Percentiles rank a stretch among this genome's conserved stretches.
These are phyloP conservation scores for Kurtzmaniella cleridarum DNA, from an alignment of 805 yeast genomes.

Conservation along the genomic window DNA sequence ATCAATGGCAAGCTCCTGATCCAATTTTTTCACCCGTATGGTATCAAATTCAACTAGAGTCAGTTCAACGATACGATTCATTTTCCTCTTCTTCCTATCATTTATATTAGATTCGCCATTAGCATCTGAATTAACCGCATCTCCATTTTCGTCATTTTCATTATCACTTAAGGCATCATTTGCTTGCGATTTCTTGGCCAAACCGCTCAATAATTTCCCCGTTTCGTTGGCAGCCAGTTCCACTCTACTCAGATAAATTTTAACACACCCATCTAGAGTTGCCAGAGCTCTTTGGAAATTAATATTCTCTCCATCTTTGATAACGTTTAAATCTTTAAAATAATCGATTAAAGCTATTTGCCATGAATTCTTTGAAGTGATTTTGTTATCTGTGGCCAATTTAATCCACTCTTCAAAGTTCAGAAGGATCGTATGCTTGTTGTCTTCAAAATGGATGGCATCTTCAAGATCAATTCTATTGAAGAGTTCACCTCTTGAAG, in stretches of 20 bases:
- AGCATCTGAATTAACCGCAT: slow-evolving; percentile 8
- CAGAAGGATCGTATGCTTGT: slow-evolving; percentile 36
- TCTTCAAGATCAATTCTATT: slow-evolving; percentile 17
- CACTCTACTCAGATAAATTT: slow-evolving; percentile 84
- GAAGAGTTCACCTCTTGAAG: slow-evolving; percentile 3
- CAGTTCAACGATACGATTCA: slow-evolving; percentile 29
- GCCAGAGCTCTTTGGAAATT: slow-evolving; percentile 90
- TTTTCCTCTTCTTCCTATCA: slow-evolving; percentile 21
- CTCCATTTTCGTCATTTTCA: slow-evolving; percentile 15
- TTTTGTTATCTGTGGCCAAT: slow-evolving; percentile 43
- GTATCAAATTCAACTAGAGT: slow-evolving; percentile 49
- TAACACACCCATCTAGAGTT: slow-evolving; percentile 90
- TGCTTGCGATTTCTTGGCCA: slow-evolving; percentile 43
- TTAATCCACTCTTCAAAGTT: slow-evolving; percentile 47
- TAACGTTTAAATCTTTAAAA: slow-evolving; percentile 44
- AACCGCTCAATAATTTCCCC: slow-evolving; percentile 73
- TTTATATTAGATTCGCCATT: slow-evolving; percentile 16
- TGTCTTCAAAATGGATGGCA: slow-evolving; percentile 38
- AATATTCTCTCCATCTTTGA: slow-evolving; percentile 45
- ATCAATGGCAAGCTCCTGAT: slow-evolving; percentile 62
- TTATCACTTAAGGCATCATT: slow-evolving; percentile 19
- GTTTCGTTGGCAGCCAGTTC: slow-evolving; percentile 92
- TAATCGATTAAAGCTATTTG: slow-evolving; percentile 46
- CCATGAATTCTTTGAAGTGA: slow-evolving; percentile 47
- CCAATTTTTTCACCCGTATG: slow-evolving; percentile 50